Base-by-base conservation (phyloP, 225 moss, liverwort and hornwort species). In the Pseudoscleropodium purum region DNA sequence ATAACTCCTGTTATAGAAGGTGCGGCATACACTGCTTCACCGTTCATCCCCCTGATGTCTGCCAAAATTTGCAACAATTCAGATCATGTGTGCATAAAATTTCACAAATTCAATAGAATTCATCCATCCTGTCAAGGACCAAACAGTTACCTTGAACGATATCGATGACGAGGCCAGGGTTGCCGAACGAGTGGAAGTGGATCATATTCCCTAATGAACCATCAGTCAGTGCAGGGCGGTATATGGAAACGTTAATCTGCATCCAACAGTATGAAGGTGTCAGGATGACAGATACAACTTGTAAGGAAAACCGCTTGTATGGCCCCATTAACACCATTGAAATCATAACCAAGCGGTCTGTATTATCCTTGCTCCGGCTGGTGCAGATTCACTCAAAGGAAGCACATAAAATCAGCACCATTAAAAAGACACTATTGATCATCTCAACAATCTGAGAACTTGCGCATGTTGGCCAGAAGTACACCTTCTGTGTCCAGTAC, bases 1-100 rank as follows among this genome's bases (percentile, higher is more conserved):
- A 99, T 95, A 61, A 97, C 85, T 79, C 99, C 99, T 11, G 96
- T 96, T 93, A 96, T 99, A 17, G 93, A 92, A 76, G 97, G 96
- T 34, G 84, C 37, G n/a, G 96, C 93, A 92, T 94, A 91, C 78
- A 97, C 93, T 66, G 96, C 99, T 90, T 96, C 91, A 78, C 93
- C 93, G 80, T 99, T 96, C 88, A 99, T 95, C 31, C 92, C 92
- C 88, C 94, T 92, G 63, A 99, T 95, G 82, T 97, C 99, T 99
- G 96, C 93, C 90, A 88, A 34, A 62, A 86, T 60, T 86, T 63
- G 29, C 11, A 43, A 84, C 13, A 26, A 72, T 41, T 26, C 72
- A 72, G 49, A 16, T 27, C 60, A 73, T 85, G 43, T 59, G 43
- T 15, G 21, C 30, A 45, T 19, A 7, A 45, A 34, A 74, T 61